Conservation (phyloP, 352 stramenopile species). For the Phytopythium montanum region DNA sequence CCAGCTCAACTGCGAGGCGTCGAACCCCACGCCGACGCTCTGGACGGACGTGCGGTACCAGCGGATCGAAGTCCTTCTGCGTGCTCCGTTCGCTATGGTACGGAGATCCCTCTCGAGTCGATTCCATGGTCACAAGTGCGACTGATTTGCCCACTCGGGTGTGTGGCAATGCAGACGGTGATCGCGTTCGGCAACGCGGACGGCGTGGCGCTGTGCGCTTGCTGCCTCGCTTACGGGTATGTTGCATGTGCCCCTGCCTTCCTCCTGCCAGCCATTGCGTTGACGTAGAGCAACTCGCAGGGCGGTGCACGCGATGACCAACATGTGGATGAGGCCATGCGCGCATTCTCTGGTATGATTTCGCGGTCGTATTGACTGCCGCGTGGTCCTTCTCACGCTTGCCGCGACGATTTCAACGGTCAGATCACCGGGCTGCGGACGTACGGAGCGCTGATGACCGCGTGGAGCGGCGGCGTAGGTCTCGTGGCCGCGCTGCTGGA, state of each 20-base stretch:
- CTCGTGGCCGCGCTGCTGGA: conserved; percentile 34
- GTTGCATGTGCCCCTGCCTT: neutral
- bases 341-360: conserved; percentile 36
- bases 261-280: neutral
- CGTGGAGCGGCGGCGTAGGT: conserved; percentile 40
- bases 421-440: conserved; percentile 54
- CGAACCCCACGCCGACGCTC: conserved; percentile 37
- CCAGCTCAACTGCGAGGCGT: conserved; percentile 62
- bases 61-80: conserved; percentile 27
- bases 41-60: conserved; percentile 62
- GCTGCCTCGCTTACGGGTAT: conserved; percentile 27
- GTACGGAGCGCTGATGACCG: conserved; percentile 30
- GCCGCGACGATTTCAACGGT: neutral
- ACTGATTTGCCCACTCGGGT: neutral
- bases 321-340: conserved; percentile 44
- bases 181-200: conserved; percentile 41
- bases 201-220: conserved; percentile 24
- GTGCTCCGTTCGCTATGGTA: conserved; percentile 51
- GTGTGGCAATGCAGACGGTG: conserved; percentile 18
- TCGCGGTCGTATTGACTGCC: neutral
- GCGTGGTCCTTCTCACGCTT: neutral
- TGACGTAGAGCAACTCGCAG: conserved; percentile 4
- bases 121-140: neutral
- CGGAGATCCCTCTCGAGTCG: neutral
- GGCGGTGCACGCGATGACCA: conserved; percentile 23